Base-by-base conservation (phyloP, 1,139 yeast species). In the Nakaseomyces nivariensis region DNA sequence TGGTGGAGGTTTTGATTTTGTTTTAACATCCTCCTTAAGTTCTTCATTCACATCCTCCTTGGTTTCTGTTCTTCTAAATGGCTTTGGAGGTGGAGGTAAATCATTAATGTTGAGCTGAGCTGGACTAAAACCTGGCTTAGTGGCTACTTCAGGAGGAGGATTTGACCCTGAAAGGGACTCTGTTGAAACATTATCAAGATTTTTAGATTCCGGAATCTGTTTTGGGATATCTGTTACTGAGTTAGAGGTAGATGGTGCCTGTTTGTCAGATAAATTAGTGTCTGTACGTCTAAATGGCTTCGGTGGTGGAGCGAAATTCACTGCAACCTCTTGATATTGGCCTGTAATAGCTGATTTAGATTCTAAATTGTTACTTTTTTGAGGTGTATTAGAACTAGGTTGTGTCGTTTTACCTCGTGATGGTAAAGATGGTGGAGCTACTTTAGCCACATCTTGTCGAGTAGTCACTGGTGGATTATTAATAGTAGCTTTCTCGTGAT, bases 221-320 rank as follows among this genome's bases (percentile, higher is more conserved):
- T 3, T 17, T 17, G 6, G 31, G 9, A 29, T 29, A 29, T 29
- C 31, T 29, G 31, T 7, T 29, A 9, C 9, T 7, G 36, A 9
- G 13, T n/a, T n/a, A 9, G 36, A 33, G 13, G 10, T n/a, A 2
- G n/a, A 8, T 5, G 36, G 11, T n/a, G 17, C 17, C 13, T 37
- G 43, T 31, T 17, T 11, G 7, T 9, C 24, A 24, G 22, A 11
- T 4, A 31, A 4, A 11, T 29, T 11, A 8, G 26, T 32, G 11
- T 33, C 24, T 4, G 37, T 17, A 34, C 33, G 48, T 43, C 53
- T 51, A 29, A 48, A 53, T 9, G 57, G 58, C 37, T 49, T 50
- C 34, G 57, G 57, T 13, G 67, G 67, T 38, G 67, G 64, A 6
- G 57, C 56, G 49, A 58, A 56, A 8, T 50, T 33, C 17, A 46